A percentile compares a stretch with the other conserved stretches of the same genome.
These are phyloP conservation scores for Rhynchospora tenuis DNA, from an alignment of 176 grass and related monocot species.

Conservation along the genomic window DNA sequence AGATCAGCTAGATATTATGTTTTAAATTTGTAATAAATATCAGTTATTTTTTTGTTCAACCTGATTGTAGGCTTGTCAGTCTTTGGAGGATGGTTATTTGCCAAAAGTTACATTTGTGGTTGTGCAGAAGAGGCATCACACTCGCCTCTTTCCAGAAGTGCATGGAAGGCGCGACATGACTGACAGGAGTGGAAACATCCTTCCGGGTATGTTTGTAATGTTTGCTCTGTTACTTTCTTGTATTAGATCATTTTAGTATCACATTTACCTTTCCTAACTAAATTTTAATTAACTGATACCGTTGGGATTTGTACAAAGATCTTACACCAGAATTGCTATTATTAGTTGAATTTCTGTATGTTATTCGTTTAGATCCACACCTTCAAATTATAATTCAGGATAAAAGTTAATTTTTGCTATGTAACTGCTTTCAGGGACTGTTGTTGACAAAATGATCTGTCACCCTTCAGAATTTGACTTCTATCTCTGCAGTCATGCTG, in stretches of 20 bases:
- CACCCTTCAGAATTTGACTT: slow-evolving; percentile 90
- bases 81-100: slow-evolving; percentile 42
- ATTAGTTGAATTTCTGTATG: neutral
- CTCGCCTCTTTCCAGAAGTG: slow-evolving; percentile 66
- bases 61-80: slow-evolving; percentile 56
- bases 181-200: slow-evolving; percentile 73
- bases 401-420: neutral
- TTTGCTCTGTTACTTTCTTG: neutral
- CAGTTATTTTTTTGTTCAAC: neutral
- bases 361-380: neutral
- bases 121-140: slow-evolving; percentile 93
- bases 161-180: slow-evolving; percentile 28
- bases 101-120: slow-evolving; percentile 70
- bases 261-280: neutral
- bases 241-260: neutral
- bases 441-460: slow-evolving; percentile 69
- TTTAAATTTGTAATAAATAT: neutral
- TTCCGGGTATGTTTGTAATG: slow-evolving; percentile 40
- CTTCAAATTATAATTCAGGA: neutral
- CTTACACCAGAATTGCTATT: neutral
- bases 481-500: slow-evolving; percentile 90
- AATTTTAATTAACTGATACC: neutral
- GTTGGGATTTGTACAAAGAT: neutral
- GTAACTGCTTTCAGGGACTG: slow-evolving; percentile 38
- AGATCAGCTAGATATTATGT: neutral